phyloP scores from a whole-genome alignment of 192 early-diverging fungal species.

The Gryganskiella cystojenkinii region DNA sequence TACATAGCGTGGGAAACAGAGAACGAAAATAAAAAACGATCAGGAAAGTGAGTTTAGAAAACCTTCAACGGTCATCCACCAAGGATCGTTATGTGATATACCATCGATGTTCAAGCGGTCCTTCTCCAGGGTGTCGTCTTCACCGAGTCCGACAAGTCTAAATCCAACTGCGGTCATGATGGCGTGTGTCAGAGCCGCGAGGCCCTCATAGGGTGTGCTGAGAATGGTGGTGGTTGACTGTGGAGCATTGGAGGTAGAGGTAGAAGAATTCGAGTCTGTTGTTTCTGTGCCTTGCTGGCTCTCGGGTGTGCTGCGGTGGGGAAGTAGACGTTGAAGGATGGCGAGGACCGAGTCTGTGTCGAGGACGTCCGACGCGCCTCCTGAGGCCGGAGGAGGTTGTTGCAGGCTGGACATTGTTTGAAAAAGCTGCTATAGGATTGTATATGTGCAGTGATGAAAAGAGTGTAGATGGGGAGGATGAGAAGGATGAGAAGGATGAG shows the following conservation, averaged over 20 bases:
- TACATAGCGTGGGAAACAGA: not conserved
- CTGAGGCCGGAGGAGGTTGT: conserved; percentile 3
- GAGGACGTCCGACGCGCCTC: conserved; percentile 12
- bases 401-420: conserved; percentile 27
- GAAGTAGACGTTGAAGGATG: conserved; percentile 17
- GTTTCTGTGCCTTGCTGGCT: not conserved
- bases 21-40: not conserved
- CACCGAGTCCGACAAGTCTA: conserved; percentile 68
- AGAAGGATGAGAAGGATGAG: not conserved
- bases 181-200: conserved; percentile 64
- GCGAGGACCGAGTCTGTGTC: conserved; percentile 32
- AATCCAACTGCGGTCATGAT: conserved; percentile 74
- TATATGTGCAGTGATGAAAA: not conserved
- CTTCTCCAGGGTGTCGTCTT: conserved; percentile 51
- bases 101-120: conserved; percentile 30
- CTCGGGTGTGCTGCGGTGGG: not conserved
- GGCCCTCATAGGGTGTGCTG: conserved; percentile 56
- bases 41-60: not conserved
- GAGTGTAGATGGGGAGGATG: not conserved
- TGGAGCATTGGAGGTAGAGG: not conserved
- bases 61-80: not conserved
- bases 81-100: no score
- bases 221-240: conserved; percentile 14
- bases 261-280: not conserved
- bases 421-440: no score